Evolutionary conservation across 495 filamentous ascomycete genomes (phyloP), one percentile per base, ranked within the genome.

Genomic region (Podospora pseudocomata): DNA sequence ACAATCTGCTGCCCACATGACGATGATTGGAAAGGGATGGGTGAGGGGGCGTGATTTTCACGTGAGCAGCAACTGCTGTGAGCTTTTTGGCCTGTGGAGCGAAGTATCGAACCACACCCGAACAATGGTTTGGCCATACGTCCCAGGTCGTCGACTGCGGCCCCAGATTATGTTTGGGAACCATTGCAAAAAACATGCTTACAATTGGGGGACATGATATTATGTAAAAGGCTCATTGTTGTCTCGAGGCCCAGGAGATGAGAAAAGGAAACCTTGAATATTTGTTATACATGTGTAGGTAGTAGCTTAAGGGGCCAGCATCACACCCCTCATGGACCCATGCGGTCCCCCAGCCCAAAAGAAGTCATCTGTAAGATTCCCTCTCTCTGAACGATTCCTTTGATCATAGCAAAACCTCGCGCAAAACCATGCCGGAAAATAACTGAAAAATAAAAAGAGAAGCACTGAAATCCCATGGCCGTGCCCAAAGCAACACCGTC

Each of bases 401-500:
- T 63, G 69, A 64, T 77, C 73, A 71, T 76, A 74, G 70, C 68
- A 74, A 77, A 44, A 56, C 72, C 71, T 76, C 72, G 69, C 76
- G 75, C 71, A 75, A 73, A 76, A 18, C 72, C 73, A 71, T 71
- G 67, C 70, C 68, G 59, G 44, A 68, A 70, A 67, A 65, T 32
- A 68, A 64, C 61, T 64, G 70, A 27, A 65, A 67, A 66, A 71
- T 60, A 72, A 57, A 71, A 73, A 59, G 68, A 74, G 65, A 76
- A 78, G 73, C 70, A 78, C 67, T 58, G 56, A 68, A 73, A 71
- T 69, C 71, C 79, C 78, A 71, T 77, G 65, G 23, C 74, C 75
- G 70, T 73, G 71, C 75, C 75, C 75, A 68, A 67, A 80, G 70
- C 80, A 80, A 80, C 78, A 78, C 79, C 80, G 69, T 72, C 78